Percentiles rank a stretch among this genome's conserved stretches.
These are phyloP conservation scores for Paxillus involutus DNA, from an alignment of 768 basidiomycete species.

Conservation along the genomic window DNA sequence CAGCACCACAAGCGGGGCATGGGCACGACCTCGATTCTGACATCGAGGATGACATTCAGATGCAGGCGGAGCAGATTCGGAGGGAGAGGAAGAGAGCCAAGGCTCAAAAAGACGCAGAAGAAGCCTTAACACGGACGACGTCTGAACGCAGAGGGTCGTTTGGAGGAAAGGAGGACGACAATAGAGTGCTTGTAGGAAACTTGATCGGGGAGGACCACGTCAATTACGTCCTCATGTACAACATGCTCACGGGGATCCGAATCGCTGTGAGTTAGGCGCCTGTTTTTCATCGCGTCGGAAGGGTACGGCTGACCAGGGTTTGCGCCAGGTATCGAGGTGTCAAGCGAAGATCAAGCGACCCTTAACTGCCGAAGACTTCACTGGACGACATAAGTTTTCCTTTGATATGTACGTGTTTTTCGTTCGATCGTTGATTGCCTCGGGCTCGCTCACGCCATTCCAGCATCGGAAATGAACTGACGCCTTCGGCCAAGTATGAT, in stretches of 20 bases:
- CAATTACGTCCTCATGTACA: slow-evolving; percentile 99
- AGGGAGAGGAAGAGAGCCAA: slow-evolving; percentile 78
- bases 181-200: slow-evolving; percentile 82
- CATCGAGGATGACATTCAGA: slow-evolving; percentile 64
- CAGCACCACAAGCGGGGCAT: slow-evolving; percentile 34
- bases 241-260: slow-evolving; percentile 98
- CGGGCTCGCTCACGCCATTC: slow-evolving; percentile 5
- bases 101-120: slow-evolving; percentile 62
- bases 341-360: slow-evolving; percentile 92
- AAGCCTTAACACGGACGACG: slow-evolving; percentile 43
- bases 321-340: slow-evolving; percentile 81
- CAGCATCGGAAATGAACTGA: slow-evolving; percentile 95
- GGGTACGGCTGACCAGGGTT: slow-evolving; percentile 4
- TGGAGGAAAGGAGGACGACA: slow-evolving; percentile 40
- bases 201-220: slow-evolving; percentile 98
- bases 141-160: slow-evolving; percentile 22
- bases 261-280: slow-evolving; percentile 66
- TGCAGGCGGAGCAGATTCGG: slow-evolving; percentile 87
- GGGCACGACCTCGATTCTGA: slow-evolving; percentile 38
- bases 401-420: slow-evolving; percentile 82
- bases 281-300: not conserved
- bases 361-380: slow-evolving; percentile 84
- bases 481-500: slow-evolving; percentile 96
- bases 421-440: not conserved
- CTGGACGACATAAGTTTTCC: slow-evolving; percentile 88